These are phyloP conservation scores for Penicillium rolfsii DNA, from an alignment of 2,329 filamentous ascomycete species.

Conservation along the genomic window DNA sequence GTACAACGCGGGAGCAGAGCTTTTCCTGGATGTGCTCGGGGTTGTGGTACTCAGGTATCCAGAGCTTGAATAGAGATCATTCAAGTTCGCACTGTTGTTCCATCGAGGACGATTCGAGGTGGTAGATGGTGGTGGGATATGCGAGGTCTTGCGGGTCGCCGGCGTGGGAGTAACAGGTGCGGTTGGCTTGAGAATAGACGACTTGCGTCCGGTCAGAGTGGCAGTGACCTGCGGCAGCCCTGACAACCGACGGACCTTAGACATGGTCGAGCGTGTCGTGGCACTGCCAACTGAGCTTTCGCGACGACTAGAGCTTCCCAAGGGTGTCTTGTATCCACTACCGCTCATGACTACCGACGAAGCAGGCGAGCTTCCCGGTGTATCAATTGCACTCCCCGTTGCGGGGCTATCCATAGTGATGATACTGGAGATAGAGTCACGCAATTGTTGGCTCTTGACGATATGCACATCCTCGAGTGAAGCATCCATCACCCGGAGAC, in stretches of 20 bases:
- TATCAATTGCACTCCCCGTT: conserved; percentile 69
- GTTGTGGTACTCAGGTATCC: conserved; percentile 63
- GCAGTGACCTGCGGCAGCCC: conserved; percentile 48
- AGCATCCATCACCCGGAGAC: conserved; percentile 76
- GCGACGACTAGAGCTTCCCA: conserved; percentile 51
- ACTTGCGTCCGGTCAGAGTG: conserved; percentile 39
- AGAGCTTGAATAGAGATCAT: conserved; percentile 67
- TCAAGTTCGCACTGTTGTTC: conserved; percentile 69
- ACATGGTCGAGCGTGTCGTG: conserved; percentile 44
- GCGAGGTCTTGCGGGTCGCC: conserved; percentile 45
- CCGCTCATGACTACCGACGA: conserved; percentile 64
- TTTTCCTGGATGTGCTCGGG: conserved; percentile 57
- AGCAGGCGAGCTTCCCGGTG: conserved; percentile 71
- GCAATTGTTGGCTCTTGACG: conserved; percentile 70
- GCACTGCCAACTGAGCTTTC: conserved; percentile 50
- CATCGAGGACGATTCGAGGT: conserved; percentile 68
- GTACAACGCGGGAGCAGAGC: conserved; percentile 32
- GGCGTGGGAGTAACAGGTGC: conserved; percentile 58
- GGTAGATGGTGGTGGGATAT: conserved; percentile 49
- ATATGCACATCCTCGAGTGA: conserved; percentile 71
- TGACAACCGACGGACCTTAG: conserved; percentile 51
- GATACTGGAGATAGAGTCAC: conserved; percentile 92
- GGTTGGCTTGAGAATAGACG: conserved; percentile 42
- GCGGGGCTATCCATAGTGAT: conserved; percentile 79
- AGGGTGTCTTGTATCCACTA: conserved; percentile 56